Percentiles rank a stretch among this genome's conserved stretches.
Evolutionary conservation across 2,329 filamentous ascomycete species (phyloP).

Genomic region (Fusarium acutatum): DNA sequence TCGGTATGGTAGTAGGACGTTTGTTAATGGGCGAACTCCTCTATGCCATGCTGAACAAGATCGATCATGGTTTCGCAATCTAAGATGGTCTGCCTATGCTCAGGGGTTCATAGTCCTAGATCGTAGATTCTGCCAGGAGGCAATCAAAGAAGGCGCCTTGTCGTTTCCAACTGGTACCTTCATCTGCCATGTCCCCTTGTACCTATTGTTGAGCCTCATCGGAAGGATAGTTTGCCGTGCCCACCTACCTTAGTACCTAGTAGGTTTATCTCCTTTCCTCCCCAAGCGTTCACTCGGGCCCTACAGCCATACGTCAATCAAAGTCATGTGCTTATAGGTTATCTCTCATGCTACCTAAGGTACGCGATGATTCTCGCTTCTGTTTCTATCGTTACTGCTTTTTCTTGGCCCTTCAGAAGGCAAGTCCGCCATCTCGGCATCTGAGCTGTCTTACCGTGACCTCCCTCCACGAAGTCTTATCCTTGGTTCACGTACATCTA

Average conservation of each 20-base stretch:
- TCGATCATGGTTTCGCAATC: background rate
- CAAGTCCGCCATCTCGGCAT: background rate
- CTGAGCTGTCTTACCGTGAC: background rate
- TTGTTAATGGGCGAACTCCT: background rate
- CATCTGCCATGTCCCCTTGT: background rate
- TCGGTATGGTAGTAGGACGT: background rate
- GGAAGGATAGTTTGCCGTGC: background rate
- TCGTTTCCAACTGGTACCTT: background rate
- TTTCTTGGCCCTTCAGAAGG: background rate
- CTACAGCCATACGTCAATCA: background rate
- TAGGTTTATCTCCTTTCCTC: background rate
- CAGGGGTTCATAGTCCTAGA: background rate
- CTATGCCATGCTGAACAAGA: background rate
- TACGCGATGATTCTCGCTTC: background rate
- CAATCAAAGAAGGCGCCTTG: background rate
- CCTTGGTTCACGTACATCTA: background rate
- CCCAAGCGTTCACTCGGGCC: background rate
- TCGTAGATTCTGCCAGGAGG: background rate
- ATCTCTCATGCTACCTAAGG: background rate
- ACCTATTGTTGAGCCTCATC: background rate
- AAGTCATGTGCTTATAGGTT: background rate
- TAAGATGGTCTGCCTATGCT: background rate
- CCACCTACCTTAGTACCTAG: background rate
- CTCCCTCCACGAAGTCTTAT: background rate
- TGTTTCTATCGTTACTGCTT: background rate